Percentiles rank a stretch among this genome's conserved stretches.
Evolutionary conservation across 495 filamentous ascomycete species (phyloP).

Genomic region (Trichoderma virens): DNA sequence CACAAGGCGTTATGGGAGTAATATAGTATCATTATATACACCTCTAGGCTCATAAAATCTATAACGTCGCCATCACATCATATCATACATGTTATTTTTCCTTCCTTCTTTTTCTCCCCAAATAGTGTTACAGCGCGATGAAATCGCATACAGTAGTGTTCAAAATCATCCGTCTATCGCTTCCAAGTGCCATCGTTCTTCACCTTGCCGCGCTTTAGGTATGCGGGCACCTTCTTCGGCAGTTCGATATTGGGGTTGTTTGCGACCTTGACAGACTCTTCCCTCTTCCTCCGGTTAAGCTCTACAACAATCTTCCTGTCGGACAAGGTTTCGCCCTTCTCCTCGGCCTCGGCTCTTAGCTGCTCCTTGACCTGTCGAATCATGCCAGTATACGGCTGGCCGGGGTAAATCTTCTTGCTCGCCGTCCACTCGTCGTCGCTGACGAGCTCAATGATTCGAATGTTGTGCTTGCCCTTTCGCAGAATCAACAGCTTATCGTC

Average conservation of each 20-base stretch:
- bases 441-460: constrained; percentile 64
- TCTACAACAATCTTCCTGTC: constrained; percentile 16
- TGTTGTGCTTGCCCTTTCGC: constrained; percentile 72
- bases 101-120: neutral
- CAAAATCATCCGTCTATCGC: neutral
- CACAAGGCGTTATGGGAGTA: neutral
- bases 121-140: neutral
- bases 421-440: constrained; percentile 57
- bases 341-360: constrained; percentile 11
- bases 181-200: neutral
- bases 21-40: neutral
- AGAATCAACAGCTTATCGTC: constrained; percentile 59
- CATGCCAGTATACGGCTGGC: constrained; percentile 31
- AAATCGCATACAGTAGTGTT: neutral
- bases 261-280: neutral
- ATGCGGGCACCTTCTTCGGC: constrained; percentile 1
- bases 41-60: neutral
- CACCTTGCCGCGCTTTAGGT: neutral
- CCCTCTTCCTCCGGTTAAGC: constrained; percentile 14
- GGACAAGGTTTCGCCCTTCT: constrained; percentile 10
- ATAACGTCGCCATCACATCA: neutral
- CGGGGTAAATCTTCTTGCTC: constrained; percentile 36
- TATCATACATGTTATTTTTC: neutral
- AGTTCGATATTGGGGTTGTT: constrained; percentile 16
- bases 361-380: constrained; percentile 24